These are phyloP conservation scores for Podospora pseudopauciseta DNA, from an alignment of 495 filamentous ascomycete species.

Conservation along the genomic window DNA sequence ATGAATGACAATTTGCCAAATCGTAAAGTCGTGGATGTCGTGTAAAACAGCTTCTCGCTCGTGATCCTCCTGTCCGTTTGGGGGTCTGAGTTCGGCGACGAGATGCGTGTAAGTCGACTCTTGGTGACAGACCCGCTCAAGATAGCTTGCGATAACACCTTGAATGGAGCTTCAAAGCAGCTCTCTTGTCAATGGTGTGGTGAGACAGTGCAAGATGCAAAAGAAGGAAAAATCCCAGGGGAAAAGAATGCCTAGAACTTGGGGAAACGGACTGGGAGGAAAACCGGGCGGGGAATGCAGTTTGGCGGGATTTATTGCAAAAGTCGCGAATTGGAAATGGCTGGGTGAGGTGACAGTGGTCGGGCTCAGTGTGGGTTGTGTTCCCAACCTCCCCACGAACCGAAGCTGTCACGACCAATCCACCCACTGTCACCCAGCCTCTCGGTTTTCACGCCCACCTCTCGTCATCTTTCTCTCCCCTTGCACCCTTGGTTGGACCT, in stretches of 20 bases:
- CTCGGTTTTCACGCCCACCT: slow-evolving; percentile 24
- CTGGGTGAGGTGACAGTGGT: slow-evolving; percentile 23
- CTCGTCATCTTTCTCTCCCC: slow-evolving; percentile 7
- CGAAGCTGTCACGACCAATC: slow-evolving; percentile 15
- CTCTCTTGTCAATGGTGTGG: neutral
- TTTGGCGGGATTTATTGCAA: slow-evolving; percentile 24
- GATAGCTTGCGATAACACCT: neutral
- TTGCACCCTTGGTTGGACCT: slow-evolving; percentile 11
- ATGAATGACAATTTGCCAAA: neutral
- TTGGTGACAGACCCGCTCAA: neutral
- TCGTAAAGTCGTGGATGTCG: neutral
- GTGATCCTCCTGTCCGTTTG: neutral
- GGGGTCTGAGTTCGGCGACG: slow-evolving; percentile 3
- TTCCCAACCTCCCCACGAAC: slow-evolving; percentile 32
- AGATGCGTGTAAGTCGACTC: neutral
- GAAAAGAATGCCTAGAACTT: slow-evolving; percentile 4
- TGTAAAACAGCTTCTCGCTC: neutral
- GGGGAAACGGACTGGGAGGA: slow-evolving; percentile 7
- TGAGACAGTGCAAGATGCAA: neutral
- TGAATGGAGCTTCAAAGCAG: neutral
- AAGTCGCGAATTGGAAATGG: slow-evolving; percentile 17
- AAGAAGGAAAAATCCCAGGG: slow-evolving; percentile 12
- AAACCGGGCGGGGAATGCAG: slow-evolving; percentile 12
- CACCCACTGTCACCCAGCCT: slow-evolving; percentile 28
- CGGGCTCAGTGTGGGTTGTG: slow-evolving; percentile 24